Base-by-base conservation (phyloP, 1,284 basidiomycete species). In the Ceratobasidium papillatum region DNA sequence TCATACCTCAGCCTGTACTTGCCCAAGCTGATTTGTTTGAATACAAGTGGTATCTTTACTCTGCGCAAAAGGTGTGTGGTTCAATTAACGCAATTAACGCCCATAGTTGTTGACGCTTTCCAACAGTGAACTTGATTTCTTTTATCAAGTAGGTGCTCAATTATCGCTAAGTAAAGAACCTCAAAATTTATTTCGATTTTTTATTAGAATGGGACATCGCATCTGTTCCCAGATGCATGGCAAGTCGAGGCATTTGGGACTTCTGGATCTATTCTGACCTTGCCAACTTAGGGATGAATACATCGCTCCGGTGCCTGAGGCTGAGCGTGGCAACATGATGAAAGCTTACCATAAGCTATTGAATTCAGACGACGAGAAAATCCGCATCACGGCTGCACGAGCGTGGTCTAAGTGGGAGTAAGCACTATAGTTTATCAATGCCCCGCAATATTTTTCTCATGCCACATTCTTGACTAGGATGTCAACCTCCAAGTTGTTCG, bases 401-500 rank as follows among this genome's bases (percentile, higher is more conserved):
- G 91, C 94, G 0, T 97, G 95, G 95, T 86, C 91, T 2, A 92
- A 90, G 79, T 96, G 94, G 94, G 95, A 96, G 92, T 92, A 78
- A 79, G 92, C 86, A 17, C n/a, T 32, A 34, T 38, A 43, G 22
- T 36, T 38, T 71, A 47, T 52, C 41, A 4, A 30, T 34, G 4
- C n/a, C 32, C 3, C 34, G 32, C 30, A 7, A 14, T 30, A 7
- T 34, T 12, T 43, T 41, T 27, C 52, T 66, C 38, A n/a, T 25
- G 73, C 9, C 12, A 38, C 45, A 17, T 14, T 56, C 43, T 72
- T 76, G 62, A 3, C 22, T 68, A 94, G 92, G 81, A 94, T 95
- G 92, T 85, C 86, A 41, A 96, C 94, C 3, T 91, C 89, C 7
- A 91, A 89, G 80, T 83, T 96, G 41, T 84, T 86, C 75, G 87